phyloP scores from a whole-genome alignment of 2,329 filamentous ascomycete species.

The Colletotrichum sp. region DNA sequence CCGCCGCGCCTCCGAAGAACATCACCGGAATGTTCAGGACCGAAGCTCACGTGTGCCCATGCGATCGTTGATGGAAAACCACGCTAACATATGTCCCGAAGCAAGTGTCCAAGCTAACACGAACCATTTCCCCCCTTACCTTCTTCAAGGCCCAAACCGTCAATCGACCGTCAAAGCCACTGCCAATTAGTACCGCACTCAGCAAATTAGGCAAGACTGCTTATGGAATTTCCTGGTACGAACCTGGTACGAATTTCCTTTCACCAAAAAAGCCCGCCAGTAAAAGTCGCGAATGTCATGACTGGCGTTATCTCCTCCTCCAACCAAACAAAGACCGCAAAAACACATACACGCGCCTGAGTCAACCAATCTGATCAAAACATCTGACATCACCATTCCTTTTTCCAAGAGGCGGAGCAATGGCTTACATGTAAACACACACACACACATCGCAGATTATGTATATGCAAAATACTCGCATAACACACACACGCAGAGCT shows the following conservation, averaged over 20 bases:
- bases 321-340: background rate
- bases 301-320: background rate
- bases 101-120: background rate
- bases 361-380: background rate
- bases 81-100: background rate
- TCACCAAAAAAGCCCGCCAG: background rate
- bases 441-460: background rate
- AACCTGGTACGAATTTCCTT: background rate
- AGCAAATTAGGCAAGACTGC: background rate
- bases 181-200: background rate
- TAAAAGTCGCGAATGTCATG: background rate
- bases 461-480: background rate
- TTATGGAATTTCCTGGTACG: background rate
- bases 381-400: background rate
- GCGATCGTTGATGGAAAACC: background rate
- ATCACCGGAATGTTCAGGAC: background rate
- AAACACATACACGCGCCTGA: background rate
- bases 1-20: background rate
- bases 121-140: background rate
- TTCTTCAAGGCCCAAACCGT: background rate
- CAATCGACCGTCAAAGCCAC: background rate
- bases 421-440: background rate
- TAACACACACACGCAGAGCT: background rate
- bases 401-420: background rate
- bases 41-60: background rate